These are phyloP conservation scores for Bolboschoenus planiculmis DNA, from an alignment of 176 grass and related monocot species.

Conservation along the genomic window DNA sequence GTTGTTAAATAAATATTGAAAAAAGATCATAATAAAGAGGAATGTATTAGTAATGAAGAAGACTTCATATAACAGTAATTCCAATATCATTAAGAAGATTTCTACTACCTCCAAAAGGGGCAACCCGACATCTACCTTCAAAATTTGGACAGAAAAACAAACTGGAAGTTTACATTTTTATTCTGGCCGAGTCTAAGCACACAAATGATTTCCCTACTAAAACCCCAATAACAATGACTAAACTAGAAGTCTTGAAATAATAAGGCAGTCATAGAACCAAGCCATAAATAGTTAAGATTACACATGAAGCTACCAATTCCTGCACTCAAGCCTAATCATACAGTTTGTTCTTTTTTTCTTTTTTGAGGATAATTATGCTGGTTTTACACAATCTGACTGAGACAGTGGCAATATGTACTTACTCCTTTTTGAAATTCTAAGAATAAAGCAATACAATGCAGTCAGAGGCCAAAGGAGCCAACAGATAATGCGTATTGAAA, in stretches of 20 bases:
- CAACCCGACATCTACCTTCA: background rate
- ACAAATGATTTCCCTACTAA: background rate
- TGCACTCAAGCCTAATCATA: background rate
- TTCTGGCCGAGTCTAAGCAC: background rate
- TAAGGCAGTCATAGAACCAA: background rate
- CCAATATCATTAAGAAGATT: background rate
- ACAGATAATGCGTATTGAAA: background rate
- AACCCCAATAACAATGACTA: background rate
- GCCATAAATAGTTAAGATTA: background rate
- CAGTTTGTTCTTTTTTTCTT: background rate
- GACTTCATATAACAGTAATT: background rate
- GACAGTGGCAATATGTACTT: background rate
- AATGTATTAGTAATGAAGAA: constrained; percentile 15
- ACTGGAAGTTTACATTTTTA: background rate
- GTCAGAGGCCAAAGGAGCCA: background rate
- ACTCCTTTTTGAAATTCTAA: background rate
- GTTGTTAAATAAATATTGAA: background rate
- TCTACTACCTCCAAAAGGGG: background rate
- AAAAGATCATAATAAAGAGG: background rate
- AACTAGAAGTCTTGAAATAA: background rate
- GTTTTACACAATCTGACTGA: background rate
- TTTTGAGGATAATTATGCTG: background rate
- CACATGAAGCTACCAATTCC: background rate
- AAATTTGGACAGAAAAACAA: constrained; percentile 19
- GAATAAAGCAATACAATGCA: constrained; percentile 8